Percentiles rank a stretch among this genome's conserved stretches.
These are phyloP conservation scores for Artemisia annua DNA, from an alignment of 129 eudicot genomes.

Conservation along the genomic window DNA sequence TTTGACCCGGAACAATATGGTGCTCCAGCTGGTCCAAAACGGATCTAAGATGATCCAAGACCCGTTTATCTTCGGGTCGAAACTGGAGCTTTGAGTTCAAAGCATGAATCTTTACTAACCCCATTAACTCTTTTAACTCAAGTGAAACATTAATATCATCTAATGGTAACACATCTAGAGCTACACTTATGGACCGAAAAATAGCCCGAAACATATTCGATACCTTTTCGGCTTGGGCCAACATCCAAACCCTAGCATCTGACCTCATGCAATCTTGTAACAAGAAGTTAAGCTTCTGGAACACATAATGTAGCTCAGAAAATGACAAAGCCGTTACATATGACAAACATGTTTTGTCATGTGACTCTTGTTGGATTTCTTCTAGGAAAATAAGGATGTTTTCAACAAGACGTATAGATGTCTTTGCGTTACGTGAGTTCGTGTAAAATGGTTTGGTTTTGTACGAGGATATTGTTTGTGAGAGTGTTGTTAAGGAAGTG, in stretches of 20 bases:
- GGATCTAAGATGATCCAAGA: conserved; percentile 27
- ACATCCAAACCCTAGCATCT: conserved; percentile 64
- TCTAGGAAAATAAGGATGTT: conserved; percentile 42
- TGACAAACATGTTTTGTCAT: conserved; percentile 12
- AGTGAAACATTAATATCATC: conserved; percentile 15
- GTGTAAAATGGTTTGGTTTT: conserved; percentile 41
- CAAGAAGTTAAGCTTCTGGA: conserved; percentile 65
- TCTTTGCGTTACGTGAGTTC: conserved; percentile 43
- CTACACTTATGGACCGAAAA: conserved; percentile 50
- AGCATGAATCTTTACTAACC: conserved; percentile 51
- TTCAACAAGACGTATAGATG: conserved; percentile 44
- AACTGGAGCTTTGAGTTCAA: conserved; percentile 32
- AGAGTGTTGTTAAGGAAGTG: conserved; percentile 50
- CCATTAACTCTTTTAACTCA: conserved; percentile 52
- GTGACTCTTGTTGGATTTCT: conserved; percentile 34
- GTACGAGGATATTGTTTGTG: conserved; percentile 42
- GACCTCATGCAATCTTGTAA: conserved; percentile 53
- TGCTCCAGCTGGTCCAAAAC: conserved; percentile 49
- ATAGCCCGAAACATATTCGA: conserved; percentile 42
- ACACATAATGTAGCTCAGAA: conserved; percentile 77
- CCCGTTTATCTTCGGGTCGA: conserved; percentile 46
- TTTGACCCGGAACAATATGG: conserved; percentile 45
- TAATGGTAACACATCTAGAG: conserved; percentile 61
- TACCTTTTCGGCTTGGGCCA: conserved; percentile 43
- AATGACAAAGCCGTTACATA: conserved; percentile 33